Evolutionary conservation across 2,329 filamentous ascomycete species (phyloP).

Genomic region (Plectosphaerella cucumerina): DNA sequence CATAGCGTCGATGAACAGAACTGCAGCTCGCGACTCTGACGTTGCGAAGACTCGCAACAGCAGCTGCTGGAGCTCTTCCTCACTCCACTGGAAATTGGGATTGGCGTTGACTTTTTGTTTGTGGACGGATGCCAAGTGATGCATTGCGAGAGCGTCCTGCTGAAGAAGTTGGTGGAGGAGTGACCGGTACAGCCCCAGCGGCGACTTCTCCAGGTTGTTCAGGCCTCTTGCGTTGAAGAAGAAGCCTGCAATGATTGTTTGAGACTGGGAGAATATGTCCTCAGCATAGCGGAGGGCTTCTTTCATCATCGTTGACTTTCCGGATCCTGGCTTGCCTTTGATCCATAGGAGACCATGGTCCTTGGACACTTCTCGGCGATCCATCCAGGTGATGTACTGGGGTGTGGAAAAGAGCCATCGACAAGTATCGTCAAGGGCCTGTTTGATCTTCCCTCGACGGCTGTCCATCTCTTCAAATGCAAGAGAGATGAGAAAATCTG

Average conservation of each 20-base stretch:
- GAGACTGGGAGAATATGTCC: no score
- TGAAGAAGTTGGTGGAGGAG: conserved; percentile 40
- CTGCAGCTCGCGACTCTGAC: conserved; percentile 2
- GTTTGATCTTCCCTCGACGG: conserved; percentile 21
- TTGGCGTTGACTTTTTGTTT: no score
- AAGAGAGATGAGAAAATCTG: no score
- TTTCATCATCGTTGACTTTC: conserved; percentile 45
- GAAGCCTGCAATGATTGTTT: conserved; percentile 21
- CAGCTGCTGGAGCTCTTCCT: fast-evolving
- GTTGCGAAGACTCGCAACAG: not conserved
- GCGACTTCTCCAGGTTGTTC: conserved; percentile 36
- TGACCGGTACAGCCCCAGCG: conserved; percentile 44
- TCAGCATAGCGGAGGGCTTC: conserved; percentile 16
- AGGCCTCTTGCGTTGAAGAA: conserved; percentile 44
- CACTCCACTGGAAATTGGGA: not conserved
- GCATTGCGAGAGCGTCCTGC: conserved; percentile 17
- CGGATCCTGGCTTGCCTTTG: conserved; percentile 37
- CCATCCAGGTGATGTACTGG: conserved; percentile 31
- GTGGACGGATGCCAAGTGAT: conserved; percentile 26
- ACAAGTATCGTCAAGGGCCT: conserved; percentile 32
- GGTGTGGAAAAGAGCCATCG: conserved; percentile 31
- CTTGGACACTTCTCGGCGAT: conserved; percentile 17
- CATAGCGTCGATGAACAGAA: conserved; percentile 6
- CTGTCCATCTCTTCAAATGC: no score
- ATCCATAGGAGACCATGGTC: conserved; percentile 42